Evolutionary conservation across 306 rosid species (phyloP).

Genomic region (Rosa lucieae): DNA sequence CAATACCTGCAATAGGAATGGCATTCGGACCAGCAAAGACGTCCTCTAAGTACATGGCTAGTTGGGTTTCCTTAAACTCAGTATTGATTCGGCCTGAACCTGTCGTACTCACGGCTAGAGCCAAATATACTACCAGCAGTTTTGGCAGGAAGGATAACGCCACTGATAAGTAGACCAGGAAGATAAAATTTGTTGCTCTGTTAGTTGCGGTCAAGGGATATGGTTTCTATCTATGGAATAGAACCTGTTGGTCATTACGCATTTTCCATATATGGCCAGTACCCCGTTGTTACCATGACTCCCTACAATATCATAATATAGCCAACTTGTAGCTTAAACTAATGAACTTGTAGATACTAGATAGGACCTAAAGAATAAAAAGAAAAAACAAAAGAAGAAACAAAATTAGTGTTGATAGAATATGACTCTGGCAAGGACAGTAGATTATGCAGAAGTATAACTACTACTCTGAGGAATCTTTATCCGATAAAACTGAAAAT

Average conservation of each 20-base stretch:
- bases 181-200: too few species aligned
- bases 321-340: neutral
- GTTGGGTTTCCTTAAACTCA: constrained; percentile 20
- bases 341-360: too few species aligned
- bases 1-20: constrained; percentile 24
- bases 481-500: neutral
- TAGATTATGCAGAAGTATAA: neutral
- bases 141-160: too few species aligned
- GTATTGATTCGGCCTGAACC: neutral
- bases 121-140: neutral
- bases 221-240: too few species aligned
- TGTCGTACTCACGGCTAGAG: neutral
- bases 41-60: constrained; percentile 22
- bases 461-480: neutral
- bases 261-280: too few species aligned
- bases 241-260: too few species aligned
- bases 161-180: too few species aligned
- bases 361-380: too few species aligned
- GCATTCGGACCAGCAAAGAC: constrained; percentile 6
- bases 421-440: neutral
- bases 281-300: neutral
- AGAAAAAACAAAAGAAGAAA: too few species aligned
- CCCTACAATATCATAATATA: neutral
- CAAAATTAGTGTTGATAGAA: neutral
- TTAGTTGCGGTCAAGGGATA: too few species aligned